These are phyloP conservation scores for Cordia subcordata DNA, from an alignment of 257 asterid species.

Conservation along the genomic window DNA sequence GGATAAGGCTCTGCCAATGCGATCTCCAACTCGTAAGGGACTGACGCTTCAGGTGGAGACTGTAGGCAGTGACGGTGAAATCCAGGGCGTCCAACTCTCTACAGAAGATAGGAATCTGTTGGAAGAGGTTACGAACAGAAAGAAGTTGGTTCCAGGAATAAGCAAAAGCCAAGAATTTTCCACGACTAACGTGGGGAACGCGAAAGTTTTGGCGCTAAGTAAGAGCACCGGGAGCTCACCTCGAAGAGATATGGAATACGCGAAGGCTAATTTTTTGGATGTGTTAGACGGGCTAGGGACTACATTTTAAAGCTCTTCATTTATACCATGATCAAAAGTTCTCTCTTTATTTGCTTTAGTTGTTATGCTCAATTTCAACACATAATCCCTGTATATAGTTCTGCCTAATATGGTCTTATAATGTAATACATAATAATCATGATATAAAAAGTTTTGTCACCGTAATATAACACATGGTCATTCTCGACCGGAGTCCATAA, in stretches of 20 bases:
- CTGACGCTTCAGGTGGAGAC: slow-evolving; percentile 10
- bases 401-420: background rate
- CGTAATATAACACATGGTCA: no score
- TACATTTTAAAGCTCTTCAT: slow-evolving; percentile 33
- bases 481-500: no score
- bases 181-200: slow-evolving; percentile 29
- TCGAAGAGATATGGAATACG: slow-evolving; percentile 28
- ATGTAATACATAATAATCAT: background rate
- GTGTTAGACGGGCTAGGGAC: slow-evolving; percentile 70
- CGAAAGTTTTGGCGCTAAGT: slow-evolving; percentile 45
- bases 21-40: slow-evolving; percentile 57
- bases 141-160: slow-evolving; percentile 45
- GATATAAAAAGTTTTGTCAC: background rate
- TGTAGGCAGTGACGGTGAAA: slow-evolving; percentile 11
- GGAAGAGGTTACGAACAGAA: slow-evolving; percentile 67
- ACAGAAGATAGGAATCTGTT: slow-evolving; percentile 66
- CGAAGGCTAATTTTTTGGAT: slow-evolving; percentile 56
- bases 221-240: slow-evolving; percentile 81
- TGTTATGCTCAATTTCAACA: background rate
- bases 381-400: background rate
- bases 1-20: slow-evolving; percentile 45
- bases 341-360: slow-evolving; percentile 30
- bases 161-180: slow-evolving; percentile 89
- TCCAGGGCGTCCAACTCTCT: slow-evolving; percentile 34
- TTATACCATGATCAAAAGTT: slow-evolving; percentile 4